phyloP scores from a whole-genome alignment of 768 basidiomycete genomes.

The Mycena rosella region DNA sequence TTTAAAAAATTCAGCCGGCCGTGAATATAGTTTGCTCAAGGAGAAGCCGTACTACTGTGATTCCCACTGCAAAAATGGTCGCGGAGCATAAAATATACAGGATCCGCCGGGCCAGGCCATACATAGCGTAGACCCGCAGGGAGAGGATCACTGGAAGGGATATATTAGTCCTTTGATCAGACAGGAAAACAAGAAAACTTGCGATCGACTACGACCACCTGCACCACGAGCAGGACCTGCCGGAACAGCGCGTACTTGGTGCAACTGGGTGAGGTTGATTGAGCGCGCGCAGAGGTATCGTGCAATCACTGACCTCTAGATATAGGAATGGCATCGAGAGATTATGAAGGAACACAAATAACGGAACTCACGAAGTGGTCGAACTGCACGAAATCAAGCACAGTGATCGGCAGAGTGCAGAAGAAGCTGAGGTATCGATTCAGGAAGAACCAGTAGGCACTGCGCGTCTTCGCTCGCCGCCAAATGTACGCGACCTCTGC shows the following conservation, averaged over 20 bases:
- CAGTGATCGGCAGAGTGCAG: slow-evolving; percentile 6
- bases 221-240: slow-evolving; percentile 1
- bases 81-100: not conserved
- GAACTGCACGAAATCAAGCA: slow-evolving; percentile 10
- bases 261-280: not conserved
- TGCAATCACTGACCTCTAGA: not conserved
- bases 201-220: slow-evolving; percentile 6
- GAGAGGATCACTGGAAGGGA: slow-evolving; percentile 10
- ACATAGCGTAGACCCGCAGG: slow-evolving; percentile 11
- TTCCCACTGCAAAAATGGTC: not conserved
- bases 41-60: not conserved
- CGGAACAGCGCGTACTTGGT: not conserved
- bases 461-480: slow-evolving; percentile 7
- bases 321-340: too few species aligned
- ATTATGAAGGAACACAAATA: too few species aligned
- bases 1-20: not conserved
- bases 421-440: slow-evolving; percentile 14
- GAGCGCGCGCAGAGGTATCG: not conserved
- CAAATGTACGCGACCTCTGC: slow-evolving; percentile 7
- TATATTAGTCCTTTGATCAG: not conserved
- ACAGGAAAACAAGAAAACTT: not conserved
- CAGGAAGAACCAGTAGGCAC: slow-evolving; percentile 17
- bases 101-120: not conserved
- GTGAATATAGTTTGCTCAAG: not conserved
- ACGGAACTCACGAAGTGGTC: not conserved